Base-by-base conservation (phyloP, 768 basidiomycete genomes). In the Hygrophoropsis aurantiaca region DNA sequence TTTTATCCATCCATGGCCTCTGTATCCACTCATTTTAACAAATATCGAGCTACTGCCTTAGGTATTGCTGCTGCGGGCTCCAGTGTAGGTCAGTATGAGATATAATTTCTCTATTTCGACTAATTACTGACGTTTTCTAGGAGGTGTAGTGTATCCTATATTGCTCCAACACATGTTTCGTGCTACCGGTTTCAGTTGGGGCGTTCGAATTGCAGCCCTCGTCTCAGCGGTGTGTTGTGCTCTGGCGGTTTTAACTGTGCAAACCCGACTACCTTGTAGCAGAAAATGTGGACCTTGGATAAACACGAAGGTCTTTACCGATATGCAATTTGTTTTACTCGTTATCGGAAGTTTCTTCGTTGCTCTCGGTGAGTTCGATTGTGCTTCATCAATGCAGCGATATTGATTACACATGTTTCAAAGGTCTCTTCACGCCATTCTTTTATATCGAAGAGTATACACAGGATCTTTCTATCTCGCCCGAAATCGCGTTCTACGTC, bases 41-140 rank as follows among this genome's bases (percentile, higher is more conserved):
- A 74, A 51, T 81, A 82, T 51, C 77, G 87, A 11, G 85, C 84
- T 3, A 82, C 87, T 2, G 86, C 88, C 0, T 68, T 86, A 30
- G 89, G 89, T 2, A 67, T 91, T 46, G 82, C 80, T 15, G 73
- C 79, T 1, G 79, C 86, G 26, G 89, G 89, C n/a, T 82, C 83
- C 20, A 78, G 84, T 46, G 60, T 79, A 46, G 84, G 84, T 82
- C 40, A 44, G 69, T 59, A 13, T 19, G 49, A 50, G 19, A 44
- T 44, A 8, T 42, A 40, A 43, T 42, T 47, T 46, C 42, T 48
- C 45, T n/a, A 4, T 1, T 16, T 56, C 54, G 35, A 49, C 45
- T 55, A 64, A 34, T 44, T 41, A 42, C 66, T 58, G 18, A 55
- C 47, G 26, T 20, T 8, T 52, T 47, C 3, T 57, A 78, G 88